Percentiles rank a stretch among this genome's conserved stretches.
Evolutionary conservation across 345 rosid genomes (phyloP).

Genomic region (Noccaea caerulescens): DNA sequence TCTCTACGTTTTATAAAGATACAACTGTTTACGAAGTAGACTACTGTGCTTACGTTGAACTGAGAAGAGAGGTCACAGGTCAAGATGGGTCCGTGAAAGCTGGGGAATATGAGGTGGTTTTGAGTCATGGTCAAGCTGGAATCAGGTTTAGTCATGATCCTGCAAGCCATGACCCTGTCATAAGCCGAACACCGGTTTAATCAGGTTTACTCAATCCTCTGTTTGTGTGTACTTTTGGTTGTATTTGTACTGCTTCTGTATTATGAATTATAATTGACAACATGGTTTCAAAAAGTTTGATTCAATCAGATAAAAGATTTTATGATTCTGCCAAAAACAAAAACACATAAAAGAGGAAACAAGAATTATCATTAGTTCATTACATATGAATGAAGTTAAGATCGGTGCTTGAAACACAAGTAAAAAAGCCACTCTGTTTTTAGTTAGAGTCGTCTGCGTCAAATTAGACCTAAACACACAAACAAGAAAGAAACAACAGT

Average conservation of each 20-base stretch:
- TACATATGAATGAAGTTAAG: constrained; percentile 33
- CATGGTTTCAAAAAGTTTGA: constrained; percentile 25
- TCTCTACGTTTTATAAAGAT: constrained; percentile 61
- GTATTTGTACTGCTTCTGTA: constrained; percentile 27
- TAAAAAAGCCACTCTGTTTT: not conserved
- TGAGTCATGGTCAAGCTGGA: constrained; percentile 52
- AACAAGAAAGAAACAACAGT: constrained; percentile 9
- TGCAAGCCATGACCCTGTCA: constrained; percentile 28
- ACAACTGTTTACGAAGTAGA: constrained; percentile 61
- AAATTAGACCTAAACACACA: constrained; percentile 32
- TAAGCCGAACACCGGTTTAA: constrained; percentile 35
- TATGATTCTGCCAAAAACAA: not conserved
- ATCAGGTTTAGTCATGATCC: constrained; percentile 44
- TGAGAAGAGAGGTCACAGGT: constrained; percentile 53
- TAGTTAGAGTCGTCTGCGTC: not conserved
- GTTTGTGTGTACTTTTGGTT: constrained; percentile 36
- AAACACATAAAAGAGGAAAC: not conserved
- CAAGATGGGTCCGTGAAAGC: constrained; percentile 42
- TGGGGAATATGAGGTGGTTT: constrained; percentile 60
- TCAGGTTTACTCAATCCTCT: not conserved
- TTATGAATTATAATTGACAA: constrained; percentile 14
- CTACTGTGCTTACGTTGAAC: constrained; percentile 69
- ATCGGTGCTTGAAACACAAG: constrained; percentile 19
- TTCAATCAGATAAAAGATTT: constrained; percentile 11
- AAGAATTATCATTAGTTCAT: constrained; percentile 21